Conservation (phyloP, 139 green algal species). For the Asterochloris sp. region DNA sequence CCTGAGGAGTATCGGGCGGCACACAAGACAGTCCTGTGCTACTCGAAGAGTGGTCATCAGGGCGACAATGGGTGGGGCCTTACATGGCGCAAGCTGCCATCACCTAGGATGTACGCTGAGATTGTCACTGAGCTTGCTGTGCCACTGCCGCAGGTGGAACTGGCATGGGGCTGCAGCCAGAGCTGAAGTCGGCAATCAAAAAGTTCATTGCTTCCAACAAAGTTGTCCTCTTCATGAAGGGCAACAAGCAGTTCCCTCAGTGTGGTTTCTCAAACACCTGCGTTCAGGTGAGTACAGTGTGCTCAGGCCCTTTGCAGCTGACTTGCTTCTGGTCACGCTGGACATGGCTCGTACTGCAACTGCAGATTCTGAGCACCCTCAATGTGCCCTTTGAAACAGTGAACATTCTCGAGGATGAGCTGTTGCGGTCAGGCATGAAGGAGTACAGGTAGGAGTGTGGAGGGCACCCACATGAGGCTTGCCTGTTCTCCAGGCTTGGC, state of each 20-base stretch:
- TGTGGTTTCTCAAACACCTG: slow-evolving; percentile 97
- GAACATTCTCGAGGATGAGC: slow-evolving; percentile 93
- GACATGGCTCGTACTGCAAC: background rate
- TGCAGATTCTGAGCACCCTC: slow-evolving; percentile 79
- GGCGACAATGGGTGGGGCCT: no score
- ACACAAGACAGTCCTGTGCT: no score
- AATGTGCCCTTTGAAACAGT: slow-evolving; percentile 77
- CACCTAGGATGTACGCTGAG: no score
- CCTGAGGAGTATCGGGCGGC: no score
- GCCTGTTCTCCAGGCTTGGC: background rate
- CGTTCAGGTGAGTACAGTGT: slow-evolving; percentile 55
- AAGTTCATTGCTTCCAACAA: slow-evolving; percentile 72
- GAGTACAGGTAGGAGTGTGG: slow-evolving; percentile 46
- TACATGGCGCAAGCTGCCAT: no score
- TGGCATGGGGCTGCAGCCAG: slow-evolving; percentile 45
- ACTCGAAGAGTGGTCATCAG: no score
- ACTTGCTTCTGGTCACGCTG: background rate
- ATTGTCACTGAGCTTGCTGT: no score
- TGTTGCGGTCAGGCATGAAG: slow-evolving; percentile 84
- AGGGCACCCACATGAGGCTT: no score
- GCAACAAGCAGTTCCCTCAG: slow-evolving; percentile 40
- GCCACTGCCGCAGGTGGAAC: no score
- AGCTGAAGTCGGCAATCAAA: slow-evolving; percentile 71
- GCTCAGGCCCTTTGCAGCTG: background rate
- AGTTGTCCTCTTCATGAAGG: slow-evolving; percentile 80